These are phyloP conservation scores for Ascoidea asiatica DNA, from an alignment of 805 yeast species.

Conservation along the genomic window DNA sequence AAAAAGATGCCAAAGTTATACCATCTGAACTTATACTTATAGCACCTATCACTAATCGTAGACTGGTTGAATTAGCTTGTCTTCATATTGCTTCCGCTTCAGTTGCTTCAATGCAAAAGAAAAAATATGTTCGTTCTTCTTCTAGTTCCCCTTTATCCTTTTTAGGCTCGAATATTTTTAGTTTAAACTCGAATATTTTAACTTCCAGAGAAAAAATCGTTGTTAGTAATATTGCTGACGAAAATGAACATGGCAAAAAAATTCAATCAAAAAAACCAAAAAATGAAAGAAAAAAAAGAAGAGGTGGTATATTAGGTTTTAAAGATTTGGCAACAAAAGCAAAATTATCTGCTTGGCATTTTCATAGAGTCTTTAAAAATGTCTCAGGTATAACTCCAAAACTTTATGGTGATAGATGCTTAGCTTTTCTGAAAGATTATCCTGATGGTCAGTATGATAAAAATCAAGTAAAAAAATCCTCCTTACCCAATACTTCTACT, in stretches of 20 bases:
- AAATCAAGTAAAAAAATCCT: no score
- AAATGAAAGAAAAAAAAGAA: constrained; percentile 34
- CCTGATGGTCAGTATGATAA: no score
- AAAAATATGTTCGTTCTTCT: constrained; percentile 8
- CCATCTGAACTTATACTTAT: background rate
- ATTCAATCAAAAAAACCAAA: constrained; percentile 2
- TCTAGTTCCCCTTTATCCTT: background rate
- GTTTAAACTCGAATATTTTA: no score
- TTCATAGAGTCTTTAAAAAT: constrained; percentile 78
- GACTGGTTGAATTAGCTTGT: constrained; percentile 65
- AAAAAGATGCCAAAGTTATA: no score
- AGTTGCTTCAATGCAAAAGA: constrained; percentile 25
- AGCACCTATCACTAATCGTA: constrained; percentile 17
- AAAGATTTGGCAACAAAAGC: constrained; percentile 80
- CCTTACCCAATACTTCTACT: no score
- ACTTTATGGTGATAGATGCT: constrained; percentile 77
- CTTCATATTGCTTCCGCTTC: constrained; percentile 78
- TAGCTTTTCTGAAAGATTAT: constrained; percentile 17
- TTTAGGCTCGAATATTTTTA: no score
- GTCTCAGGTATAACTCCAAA: constrained; percentile 83
- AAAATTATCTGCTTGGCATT: constrained; percentile 82
- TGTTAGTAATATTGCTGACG: constrained; percentile 15
- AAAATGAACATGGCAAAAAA: constrained; percentile 11
- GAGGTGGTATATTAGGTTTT: constrained; percentile 74
- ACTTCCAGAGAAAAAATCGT: background rate